Evolutionary conservation across 2,329 filamentous ascomycete species (phyloP), one percentile per base, ranked within the genome.

Genomic region (Hymenoscyphus albidus): DNA sequence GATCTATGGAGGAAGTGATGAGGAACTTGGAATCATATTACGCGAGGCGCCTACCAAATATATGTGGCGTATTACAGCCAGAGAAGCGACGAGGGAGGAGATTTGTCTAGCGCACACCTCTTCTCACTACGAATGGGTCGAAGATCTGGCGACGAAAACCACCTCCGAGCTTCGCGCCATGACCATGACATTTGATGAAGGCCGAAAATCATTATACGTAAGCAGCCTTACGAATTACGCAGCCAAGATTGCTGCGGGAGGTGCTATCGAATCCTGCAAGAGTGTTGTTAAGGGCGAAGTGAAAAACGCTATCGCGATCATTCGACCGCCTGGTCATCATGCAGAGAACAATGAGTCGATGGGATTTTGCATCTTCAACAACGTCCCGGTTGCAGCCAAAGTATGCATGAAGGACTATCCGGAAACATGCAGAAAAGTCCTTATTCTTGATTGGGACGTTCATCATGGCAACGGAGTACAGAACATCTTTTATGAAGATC

Each of bases 311-410:
- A 95, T 99, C 75, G 95, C 95, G 0, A 89, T 99, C 44, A 97
- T 99, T 72, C 87, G 95, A 14, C 95, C 95, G 1, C 95, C 95
- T 0, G 95, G 95, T 0, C 95, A 99, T 73, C 95, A 99, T 76
- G 95, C 95, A 0, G 95, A 99, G 75, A 88, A 87, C 64, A 85
- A 95, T 72, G 82, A 88, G 42, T 86, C 94, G 0, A 95, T 97
- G 84, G 95, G 95, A 0, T 99, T 99, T 74, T 99, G 95, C 76
- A 85, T 98, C 65, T 98, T 98, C 80, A 97, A 99, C 79, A 99
- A 99, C 73, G 95, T 98, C 2, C 93, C 92, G 22, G 90, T 99
- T 65, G 94, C 93, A 1, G 89, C 93, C n/a, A 89, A 87, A 65
- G 90, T 93, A 13, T 97, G 93, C 74, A 93, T 97, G 75, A 80